Percentiles rank a stretch among this genome's conserved stretches.
These are phyloP conservation scores for Candida yuanshanica DNA, from an alignment of 805 yeast genomes.

Conservation along the genomic window DNA sequence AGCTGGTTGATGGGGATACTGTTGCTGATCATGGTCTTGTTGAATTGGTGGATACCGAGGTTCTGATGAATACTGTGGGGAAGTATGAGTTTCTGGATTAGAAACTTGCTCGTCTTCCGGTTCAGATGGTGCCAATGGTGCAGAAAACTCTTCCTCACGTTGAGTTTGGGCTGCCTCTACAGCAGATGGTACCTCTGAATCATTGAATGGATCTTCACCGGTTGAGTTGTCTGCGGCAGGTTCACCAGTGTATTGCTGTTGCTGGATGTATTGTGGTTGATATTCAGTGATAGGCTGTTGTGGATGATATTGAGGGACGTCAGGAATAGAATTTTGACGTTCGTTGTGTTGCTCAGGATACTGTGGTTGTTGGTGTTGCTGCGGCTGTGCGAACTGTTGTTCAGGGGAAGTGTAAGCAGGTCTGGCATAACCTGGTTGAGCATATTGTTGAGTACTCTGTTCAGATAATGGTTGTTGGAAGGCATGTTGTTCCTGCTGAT, in stretches of 20 bases:
- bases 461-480: neutral
- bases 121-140: slow-evolving; percentile 10
- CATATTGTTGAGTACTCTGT: slow-evolving; percentile 4
- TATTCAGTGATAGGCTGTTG: slow-evolving; percentile 5
- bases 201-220: neutral
- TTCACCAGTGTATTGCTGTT: neutral
- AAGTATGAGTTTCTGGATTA: slow-evolving; percentile 4
- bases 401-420: slow-evolving; percentile 1
- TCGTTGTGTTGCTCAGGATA: neutral
- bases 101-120: slow-evolving; percentile 6
- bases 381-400: slow-evolving; percentile 7
- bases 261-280: slow-evolving; percentile 6
- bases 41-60: slow-evolving; percentile 10
- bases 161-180: slow-evolving; percentile 10
- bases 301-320: slow-evolving; percentile 3
- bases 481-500: slow-evolving; percentile 21
- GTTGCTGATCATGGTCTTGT: slow-evolving; percentile 6
- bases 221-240: neutral
- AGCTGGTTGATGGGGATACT: slow-evolving; percentile 15
- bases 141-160: slow-evolving; percentile 17
- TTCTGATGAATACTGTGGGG: slow-evolving; percentile 7
- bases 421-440: neutral
- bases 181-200: neutral
- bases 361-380: slow-evolving; percentile 1
- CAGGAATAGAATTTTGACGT: neutral